These are phyloP conservation scores for Quercus berberidifolia DNA, from an alignment of 306 rosid species.

Conservation along the genomic window DNA sequence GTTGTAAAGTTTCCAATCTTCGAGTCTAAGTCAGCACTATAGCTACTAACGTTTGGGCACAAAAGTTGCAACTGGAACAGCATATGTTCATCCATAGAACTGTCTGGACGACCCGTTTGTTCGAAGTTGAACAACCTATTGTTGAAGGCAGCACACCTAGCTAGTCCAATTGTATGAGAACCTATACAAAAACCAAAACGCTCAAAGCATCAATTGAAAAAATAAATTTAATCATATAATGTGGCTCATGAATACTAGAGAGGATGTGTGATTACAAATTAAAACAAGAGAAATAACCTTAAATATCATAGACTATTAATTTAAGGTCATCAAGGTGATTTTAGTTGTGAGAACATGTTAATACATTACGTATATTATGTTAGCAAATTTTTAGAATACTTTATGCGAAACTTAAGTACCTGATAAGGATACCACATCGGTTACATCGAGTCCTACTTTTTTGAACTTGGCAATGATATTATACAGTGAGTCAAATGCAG, in stretches of 20 bases:
- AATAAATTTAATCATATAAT: too few relatives aligned
- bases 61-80: constrained; percentile 48
- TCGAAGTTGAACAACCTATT: constrained; percentile 73
- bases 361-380: neutral
- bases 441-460: constrained; percentile 44
- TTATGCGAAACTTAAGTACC: constrained; percentile 27
- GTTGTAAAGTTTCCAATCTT: constrained; percentile 38
- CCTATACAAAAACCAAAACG: constrained; percentile 29
- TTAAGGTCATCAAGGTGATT: too few relatives aligned
- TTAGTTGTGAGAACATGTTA: too few relatives aligned
- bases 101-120: constrained; percentile 55
- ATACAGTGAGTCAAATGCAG: constrained; percentile 51
- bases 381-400: neutral
- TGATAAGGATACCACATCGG: constrained; percentile 63
- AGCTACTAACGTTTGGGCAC: constrained; percentile 47
- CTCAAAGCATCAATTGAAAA: neutral
- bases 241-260: too few relatives aligned
- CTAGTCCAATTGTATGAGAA: constrained; percentile 71
- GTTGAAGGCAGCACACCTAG: constrained; percentile 64
- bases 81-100: constrained; percentile 45
- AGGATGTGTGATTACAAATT: too few relatives aligned
- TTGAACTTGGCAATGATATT: constrained; percentile 45
- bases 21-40: constrained; percentile 50
- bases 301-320: too few relatives aligned
- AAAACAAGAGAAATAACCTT: too few relatives aligned